Percentiles rank a stretch among this genome's conserved stretches.
Evolutionary conservation across 1,284 basidiomycete genomes (phyloP).

Genomic region (Puccinia coronata): DNA sequence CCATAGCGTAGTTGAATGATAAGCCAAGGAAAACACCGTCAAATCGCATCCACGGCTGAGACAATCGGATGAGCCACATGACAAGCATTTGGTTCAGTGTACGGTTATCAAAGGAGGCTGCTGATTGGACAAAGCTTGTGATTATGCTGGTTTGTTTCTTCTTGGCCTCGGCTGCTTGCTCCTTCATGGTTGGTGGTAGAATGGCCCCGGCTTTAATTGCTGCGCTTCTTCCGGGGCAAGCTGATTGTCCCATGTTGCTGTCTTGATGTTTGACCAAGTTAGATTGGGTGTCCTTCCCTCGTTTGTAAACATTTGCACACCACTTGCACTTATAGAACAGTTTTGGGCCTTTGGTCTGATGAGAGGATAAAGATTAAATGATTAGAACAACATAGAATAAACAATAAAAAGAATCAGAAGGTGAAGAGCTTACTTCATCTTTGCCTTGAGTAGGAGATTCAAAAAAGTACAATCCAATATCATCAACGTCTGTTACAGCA

Average conservation of each 20-base stretch:
- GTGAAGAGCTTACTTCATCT: not conserved
- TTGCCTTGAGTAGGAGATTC: not conserved
- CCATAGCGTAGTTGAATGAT: not conserved
- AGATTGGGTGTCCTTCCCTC: not conserved
- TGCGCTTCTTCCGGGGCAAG: not conserved
- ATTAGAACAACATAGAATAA: not conserved
- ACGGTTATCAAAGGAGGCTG: too few relatives aligned
- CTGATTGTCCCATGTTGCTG: not conserved
- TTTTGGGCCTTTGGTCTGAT: not conserved
- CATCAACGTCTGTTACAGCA: not conserved
- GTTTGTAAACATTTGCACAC: not conserved
- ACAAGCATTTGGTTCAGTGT: too few relatives aligned
- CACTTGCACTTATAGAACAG: not conserved
- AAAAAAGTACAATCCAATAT: not conserved
- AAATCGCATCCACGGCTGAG: slow-evolving; percentile 14
- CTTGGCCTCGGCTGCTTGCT: not conserved
- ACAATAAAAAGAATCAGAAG: not conserved
- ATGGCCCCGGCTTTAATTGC: not conserved
- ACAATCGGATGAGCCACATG: too few relatives aligned
- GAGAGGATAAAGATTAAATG: not conserved
- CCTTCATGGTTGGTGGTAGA: not conserved
- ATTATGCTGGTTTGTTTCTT: not conserved
- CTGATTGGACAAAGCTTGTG: not conserved
- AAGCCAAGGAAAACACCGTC: not conserved
- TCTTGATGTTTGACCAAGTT: not conserved